Base-by-base conservation (phyloP, 306 rosid species). In the Coriaria nepalensis region DNA sequence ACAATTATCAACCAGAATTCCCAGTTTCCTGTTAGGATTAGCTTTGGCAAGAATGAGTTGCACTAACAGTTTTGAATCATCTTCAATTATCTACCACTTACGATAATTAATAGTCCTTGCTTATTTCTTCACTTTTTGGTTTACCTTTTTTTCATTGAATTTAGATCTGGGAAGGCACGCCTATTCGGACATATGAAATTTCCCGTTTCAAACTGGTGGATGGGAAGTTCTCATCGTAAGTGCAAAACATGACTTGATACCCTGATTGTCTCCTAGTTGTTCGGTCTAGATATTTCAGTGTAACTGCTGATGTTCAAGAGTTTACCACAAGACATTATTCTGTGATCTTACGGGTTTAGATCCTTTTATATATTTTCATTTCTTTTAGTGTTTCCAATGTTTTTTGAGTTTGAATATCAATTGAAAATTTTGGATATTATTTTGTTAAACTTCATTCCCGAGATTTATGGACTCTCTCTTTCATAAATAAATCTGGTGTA, bases 191-290 rank as follows among this genome's bases (percentile, higher is more conserved):
- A 59, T 73, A 69, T 43, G 87, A 92, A 49, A 85, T 75, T 45
- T 85, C 96, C 40, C 93, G 62, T 40, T 85, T 79, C 83, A 82
- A 73, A 73, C 69, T 92, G 78, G 96, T 92, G 40, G 98, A 92
- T 64, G 98, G 98, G 49, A 92, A 92, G 74, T 92, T 92, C 69
- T 92, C 98, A 39, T 81, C 96, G 98, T 92, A 82, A 85, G 98
- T 85, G 38, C 46, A 43, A 33, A 43, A 48, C 61, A 39, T 44
- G 46, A 60, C 43, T 20, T 20, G 29, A 20, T 20, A 20, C 29
- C 29, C 3, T 20, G 1, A 20, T 20, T 20, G 29, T 20, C 29
- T 20, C 29, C 29, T 20, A 20, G 29, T 20, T 20, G 29, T 20
- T 20, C 29, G 3, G 29, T 20, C 3, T 20, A 1, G 29, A 20